Percentiles rank a stretch among this genome's conserved stretches.
Evolutionary conservation across 805 yeast genomes (phyloP).

Genomic region (Sugiyamaella smithiae): DNA sequence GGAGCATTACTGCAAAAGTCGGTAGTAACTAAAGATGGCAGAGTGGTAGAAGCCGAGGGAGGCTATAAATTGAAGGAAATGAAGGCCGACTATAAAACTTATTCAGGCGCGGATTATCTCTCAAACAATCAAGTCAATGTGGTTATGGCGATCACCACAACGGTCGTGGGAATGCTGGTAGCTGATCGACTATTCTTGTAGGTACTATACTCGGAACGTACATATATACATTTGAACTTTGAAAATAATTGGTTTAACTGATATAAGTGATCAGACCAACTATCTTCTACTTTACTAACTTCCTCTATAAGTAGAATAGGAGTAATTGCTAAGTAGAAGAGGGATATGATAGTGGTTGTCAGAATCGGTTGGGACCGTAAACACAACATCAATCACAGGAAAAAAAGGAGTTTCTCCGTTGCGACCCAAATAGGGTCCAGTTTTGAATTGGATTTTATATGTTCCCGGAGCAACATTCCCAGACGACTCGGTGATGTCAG

Average conservation of each 20-base stretch:
- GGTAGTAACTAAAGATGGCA: constrained; percentile 35
- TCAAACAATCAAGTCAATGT: constrained; percentile 44
- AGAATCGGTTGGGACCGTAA: constrained; percentile 62
- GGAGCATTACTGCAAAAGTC: constrained; percentile 44
- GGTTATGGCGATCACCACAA: constrained; percentile 34
- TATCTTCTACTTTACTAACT: constrained; percentile 49
- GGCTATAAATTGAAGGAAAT: constrained; percentile 23
- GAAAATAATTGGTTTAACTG: too few species aligned
- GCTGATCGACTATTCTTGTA: too few species aligned
- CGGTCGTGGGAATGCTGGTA: constrained; percentile 32
- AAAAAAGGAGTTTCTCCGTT: constrained; percentile 58
- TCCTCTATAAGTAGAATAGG: constrained; percentile 91
- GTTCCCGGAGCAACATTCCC: constrained; percentile 47
- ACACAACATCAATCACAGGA: constrained; percentile 81
- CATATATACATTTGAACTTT: not conserved
- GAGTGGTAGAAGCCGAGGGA: constrained; percentile 37
- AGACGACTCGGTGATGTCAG: constrained; percentile 20
- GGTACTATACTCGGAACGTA: not conserved
- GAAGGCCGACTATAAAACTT: constrained; percentile 23
- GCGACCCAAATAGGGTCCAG: constrained; percentile 58
- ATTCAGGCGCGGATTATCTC: constrained; percentile 38
- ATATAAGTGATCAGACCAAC: too few species aligned
- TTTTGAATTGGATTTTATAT: constrained; percentile 74
- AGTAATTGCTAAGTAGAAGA: constrained; percentile 73
- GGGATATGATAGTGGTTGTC: constrained; percentile 90